phyloP scores from a whole-genome alignment of 805 yeast genomes.

The Teunomyces kruisii region DNA sequence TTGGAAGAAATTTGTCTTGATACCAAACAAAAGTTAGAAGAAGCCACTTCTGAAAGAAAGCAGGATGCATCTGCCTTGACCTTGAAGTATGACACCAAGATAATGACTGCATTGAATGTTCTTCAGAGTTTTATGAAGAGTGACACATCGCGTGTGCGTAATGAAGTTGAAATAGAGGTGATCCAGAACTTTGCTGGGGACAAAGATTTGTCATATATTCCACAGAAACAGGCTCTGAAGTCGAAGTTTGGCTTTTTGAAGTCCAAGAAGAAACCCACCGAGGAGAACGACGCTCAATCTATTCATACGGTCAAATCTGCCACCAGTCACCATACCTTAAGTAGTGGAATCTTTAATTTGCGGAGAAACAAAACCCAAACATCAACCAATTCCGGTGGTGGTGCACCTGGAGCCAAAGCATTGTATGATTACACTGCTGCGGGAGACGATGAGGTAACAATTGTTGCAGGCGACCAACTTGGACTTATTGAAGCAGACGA shows the following conservation, averaged over 20 bases:
- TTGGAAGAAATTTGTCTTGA: conserved; percentile 44
- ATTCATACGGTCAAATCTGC: conserved; percentile 32
- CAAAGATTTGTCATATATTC: conserved; percentile 61
- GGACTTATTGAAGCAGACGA: conserved; percentile 67
- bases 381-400: conserved; percentile 13
- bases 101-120: conserved; percentile 51
- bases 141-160: conserved; percentile 70
- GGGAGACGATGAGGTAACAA: conserved; percentile 73
- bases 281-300: conserved; percentile 26
- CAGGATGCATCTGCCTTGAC: conserved; percentile 37
- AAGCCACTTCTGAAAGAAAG: conserved; percentile 35
- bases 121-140: conserved; percentile 66
- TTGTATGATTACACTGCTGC: conserved; percentile 63
- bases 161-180: conserved; percentile 88
- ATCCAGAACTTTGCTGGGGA: conserved; percentile 84
- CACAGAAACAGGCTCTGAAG: conserved; percentile 53
- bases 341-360: conserved; percentile 38
- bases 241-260: conserved; percentile 56
- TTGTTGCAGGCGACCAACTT: conserved; percentile 61
- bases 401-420: conserved; percentile 44
- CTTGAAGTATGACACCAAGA: conserved; percentile 51
- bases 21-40: conserved; percentile 52
- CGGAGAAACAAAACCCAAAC: conserved; percentile 28
- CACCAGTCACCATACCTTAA: conserved; percentile 28
- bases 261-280: conserved; percentile 14